Percentiles rank a stretch among this genome's conserved stretches.
These are phyloP conservation scores for Penicillium sp. DNA, from an alignment of 2,329 filamentous ascomycete species.

Conservation along the genomic window DNA sequence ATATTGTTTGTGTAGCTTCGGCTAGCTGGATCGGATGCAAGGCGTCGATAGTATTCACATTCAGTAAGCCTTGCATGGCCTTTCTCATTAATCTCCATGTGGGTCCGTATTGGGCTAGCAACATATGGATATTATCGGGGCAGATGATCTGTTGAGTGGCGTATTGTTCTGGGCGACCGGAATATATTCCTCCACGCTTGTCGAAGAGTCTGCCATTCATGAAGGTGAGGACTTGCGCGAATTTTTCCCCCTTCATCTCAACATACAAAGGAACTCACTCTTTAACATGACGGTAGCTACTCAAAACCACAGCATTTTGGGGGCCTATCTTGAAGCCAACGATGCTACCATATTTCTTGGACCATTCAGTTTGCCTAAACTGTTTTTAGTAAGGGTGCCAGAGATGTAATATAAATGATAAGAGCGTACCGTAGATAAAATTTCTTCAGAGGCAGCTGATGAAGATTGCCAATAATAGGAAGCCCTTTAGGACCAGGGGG, in stretches of 20 bases:
- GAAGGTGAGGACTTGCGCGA: no score
- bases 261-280: no score
- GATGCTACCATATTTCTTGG: not conserved
- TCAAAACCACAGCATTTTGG: not conserved
- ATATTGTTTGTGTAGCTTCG: constrained; percentile 18
- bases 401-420: not conserved
- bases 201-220: constrained; percentile 5
- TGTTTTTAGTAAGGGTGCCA: not conserved
- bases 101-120: constrained; percentile 8
- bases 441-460: not conserved
- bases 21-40: constrained; percentile 18
- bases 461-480: not conserved
- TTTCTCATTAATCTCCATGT: constrained; percentile 2
- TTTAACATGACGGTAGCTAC: not conserved
- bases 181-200: constrained; percentile 10
- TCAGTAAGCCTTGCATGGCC: not conserved
- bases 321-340: not conserved
- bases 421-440: not conserved
- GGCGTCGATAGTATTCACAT: constrained; percentile 6
- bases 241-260: no score
- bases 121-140: not conserved
- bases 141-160: constrained; percentile 3
- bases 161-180: constrained; percentile 7
- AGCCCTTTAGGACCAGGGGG: not conserved
- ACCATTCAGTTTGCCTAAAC: not conserved